phyloP scores from a whole-genome alignment of 169 alveolate species.

The Theileria equi region DNA sequence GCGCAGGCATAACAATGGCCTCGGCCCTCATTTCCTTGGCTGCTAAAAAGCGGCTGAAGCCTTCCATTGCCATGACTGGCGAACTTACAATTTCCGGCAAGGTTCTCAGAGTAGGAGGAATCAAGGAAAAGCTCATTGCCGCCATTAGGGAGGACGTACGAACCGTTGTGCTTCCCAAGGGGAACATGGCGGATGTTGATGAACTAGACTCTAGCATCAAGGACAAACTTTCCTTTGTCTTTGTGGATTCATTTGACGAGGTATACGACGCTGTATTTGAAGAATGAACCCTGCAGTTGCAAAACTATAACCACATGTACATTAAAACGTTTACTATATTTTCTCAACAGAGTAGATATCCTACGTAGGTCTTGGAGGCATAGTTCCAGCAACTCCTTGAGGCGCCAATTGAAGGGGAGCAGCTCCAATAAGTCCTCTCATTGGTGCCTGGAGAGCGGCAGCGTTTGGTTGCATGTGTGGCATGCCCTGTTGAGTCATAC shows the following conservation, averaged over 20 bases:
- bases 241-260: slow-evolving; percentile 72
- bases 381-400: slow-evolving; percentile 46
- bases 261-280: slow-evolving; percentile 62
- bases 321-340: neutral
- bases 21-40: slow-evolving; percentile 86
- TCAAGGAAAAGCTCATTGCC: slow-evolving; percentile 89
- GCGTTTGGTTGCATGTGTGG: slow-evolving; percentile 43
- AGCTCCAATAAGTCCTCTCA: slow-evolving; percentile 68
- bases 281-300: neutral
- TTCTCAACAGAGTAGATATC: neutral
- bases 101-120: slow-evolving; percentile 89
- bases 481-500: slow-evolving; percentile 50
- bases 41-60: slow-evolving; percentile 66
- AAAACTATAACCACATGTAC: neutral
- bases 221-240: slow-evolving; percentile 50
- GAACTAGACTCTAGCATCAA: slow-evolving; percentile 70
- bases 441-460: slow-evolving; percentile 60
- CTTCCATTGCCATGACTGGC: slow-evolving; percentile 92
- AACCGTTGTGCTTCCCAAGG: slow-evolving; percentile 76
- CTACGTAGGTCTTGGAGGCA: slow-evolving; percentile 63
- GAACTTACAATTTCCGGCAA: slow-evolving; percentile 92
- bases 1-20: slow-evolving; percentile 91
- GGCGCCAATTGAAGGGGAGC: slow-evolving; percentile 68
- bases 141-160: slow-evolving; percentile 87
- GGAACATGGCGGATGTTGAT: slow-evolving; percentile 69